phyloP scores from a whole-genome alignment of 768 basidiomycete genomes.

The Suillus paluster region DNA sequence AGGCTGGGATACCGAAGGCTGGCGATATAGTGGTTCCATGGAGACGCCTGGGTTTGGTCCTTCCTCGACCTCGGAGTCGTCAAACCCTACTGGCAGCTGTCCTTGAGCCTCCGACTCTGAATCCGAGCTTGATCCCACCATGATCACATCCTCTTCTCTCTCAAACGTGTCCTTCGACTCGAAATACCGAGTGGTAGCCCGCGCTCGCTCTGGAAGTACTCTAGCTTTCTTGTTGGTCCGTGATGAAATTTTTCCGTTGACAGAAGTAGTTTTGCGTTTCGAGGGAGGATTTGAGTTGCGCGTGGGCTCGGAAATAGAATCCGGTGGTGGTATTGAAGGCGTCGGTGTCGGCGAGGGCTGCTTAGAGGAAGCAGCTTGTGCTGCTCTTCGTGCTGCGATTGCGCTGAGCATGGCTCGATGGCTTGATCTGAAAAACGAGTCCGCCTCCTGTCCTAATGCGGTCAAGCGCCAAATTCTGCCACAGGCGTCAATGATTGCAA shows the following conservation, averaged over 20 bases:
- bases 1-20: not conserved
- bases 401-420: conserved; percentile 1
- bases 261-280: conserved; percentile 1
- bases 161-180: not conserved
- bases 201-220: not conserved
- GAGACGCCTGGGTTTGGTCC: not conserved
- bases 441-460: no score
- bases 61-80: conserved; percentile 2
- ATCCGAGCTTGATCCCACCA: conserved; percentile 2
- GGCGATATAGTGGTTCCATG: not conserved
- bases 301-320: not conserved
- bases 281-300: not conserved
- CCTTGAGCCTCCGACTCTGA: conserved; percentile 1
- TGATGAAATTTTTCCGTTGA: not conserved
- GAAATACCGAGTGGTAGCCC: not conserved
- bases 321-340: not conserved
- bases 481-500: no score
- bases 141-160: not conserved
- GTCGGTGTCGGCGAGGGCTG: not conserved
- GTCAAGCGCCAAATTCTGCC: no score
- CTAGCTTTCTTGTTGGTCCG: not conserved
- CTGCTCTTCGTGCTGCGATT: conserved; percentile 1
- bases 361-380: not conserved
- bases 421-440: no score
- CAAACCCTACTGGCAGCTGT: not conserved